Evolutionary conservation across 1,139 yeast species (phyloP).

Genomic region (Hanseniaspora uvarum): DNA sequence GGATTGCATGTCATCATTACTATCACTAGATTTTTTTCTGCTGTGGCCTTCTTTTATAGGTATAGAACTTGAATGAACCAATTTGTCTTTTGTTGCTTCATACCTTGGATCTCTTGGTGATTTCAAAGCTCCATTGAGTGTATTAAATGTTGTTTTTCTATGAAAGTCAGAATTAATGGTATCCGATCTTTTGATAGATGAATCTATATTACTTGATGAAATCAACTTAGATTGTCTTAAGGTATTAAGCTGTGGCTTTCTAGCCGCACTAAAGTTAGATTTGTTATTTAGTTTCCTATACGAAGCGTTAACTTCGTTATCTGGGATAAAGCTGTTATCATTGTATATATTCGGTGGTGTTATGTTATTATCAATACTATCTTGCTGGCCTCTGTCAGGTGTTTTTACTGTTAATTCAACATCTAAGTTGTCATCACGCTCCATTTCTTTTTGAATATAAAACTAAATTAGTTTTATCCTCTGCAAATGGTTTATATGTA

Average conservation of each 20-base stretch:
- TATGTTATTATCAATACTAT: neutral
- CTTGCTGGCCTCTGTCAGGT: neutral
- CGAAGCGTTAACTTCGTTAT: neutral
- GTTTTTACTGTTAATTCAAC: neutral
- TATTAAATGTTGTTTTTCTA: neutral
- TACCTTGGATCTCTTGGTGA: slow-evolving; percentile 1
- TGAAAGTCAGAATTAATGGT: slow-evolving; percentile 1
- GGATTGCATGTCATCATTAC: slow-evolving; percentile 25
- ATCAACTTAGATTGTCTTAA: neutral
- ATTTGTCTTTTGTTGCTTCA: neutral
- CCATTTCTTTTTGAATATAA: slow-evolving; percentile 1
- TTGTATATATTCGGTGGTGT: neutral
- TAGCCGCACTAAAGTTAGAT: neutral
- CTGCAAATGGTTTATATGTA: no score
- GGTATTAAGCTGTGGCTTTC: neutral
- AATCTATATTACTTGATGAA: neutral
- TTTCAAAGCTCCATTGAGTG: slow-evolving; percentile 3
- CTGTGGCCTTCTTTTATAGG: slow-evolving; percentile 3
- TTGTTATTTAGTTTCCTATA: neutral
- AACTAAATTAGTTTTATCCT: no score
- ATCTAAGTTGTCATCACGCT: neutral
- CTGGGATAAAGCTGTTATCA: neutral
- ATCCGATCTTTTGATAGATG: neutral
- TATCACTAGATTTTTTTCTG: slow-evolving; percentile 6
- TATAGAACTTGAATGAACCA: neutral